Conservation (phyloP, 2,329 filamentous ascomycete genomes). For the Diaporthe caulivora region DNA sequence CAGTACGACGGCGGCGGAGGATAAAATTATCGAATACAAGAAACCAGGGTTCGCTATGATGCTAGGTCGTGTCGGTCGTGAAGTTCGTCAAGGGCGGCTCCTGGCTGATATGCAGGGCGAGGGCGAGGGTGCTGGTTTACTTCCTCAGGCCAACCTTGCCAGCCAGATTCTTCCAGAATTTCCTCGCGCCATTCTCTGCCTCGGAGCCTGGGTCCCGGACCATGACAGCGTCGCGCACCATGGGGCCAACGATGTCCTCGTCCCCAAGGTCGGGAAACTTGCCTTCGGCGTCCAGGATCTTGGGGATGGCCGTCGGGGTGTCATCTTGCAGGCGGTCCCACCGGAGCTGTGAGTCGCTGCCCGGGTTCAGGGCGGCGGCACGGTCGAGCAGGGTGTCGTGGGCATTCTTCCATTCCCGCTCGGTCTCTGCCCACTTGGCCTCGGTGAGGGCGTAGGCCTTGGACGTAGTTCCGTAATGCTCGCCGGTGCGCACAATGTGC, state of each 20-base stretch:
- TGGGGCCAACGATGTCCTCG: constrained; percentile 93
- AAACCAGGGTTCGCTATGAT: constrained; percentile 20
- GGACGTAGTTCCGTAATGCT: constrained; percentile 91
- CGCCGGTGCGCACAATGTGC: constrained; percentile 86
- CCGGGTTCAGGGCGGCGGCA: constrained; percentile 54
- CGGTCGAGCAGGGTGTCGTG: constrained; percentile 74
- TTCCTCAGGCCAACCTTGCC: constrained; percentile 57
- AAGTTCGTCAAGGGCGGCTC: constrained; percentile 25
- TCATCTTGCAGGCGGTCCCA: constrained; percentile 60
- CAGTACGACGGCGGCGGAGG: neutral
- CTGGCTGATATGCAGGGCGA: neutral
- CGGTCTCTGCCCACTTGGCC: constrained; percentile 88
- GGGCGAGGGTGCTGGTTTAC: constrained; percentile 40
- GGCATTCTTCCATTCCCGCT: constrained; percentile 78
- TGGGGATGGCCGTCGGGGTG: constrained; percentile 74
- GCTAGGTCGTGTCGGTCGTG: constrained; percentile 37
- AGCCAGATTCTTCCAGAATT: constrained; percentile 62
- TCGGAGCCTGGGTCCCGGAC: constrained; percentile 53
- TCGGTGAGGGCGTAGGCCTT: constrained; percentile 89
- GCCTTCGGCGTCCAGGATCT: constrained; percentile 77
- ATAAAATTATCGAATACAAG: neutral
- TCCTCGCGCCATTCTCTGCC: constrained; percentile 57
- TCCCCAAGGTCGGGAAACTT: constrained; percentile 93
- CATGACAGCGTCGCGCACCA: constrained; percentile 75
- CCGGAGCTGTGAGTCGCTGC: constrained; percentile 47